phyloP scores from a whole-genome alignment of 768 basidiomycete species.

The Tephrocybe sp. region DNA sequence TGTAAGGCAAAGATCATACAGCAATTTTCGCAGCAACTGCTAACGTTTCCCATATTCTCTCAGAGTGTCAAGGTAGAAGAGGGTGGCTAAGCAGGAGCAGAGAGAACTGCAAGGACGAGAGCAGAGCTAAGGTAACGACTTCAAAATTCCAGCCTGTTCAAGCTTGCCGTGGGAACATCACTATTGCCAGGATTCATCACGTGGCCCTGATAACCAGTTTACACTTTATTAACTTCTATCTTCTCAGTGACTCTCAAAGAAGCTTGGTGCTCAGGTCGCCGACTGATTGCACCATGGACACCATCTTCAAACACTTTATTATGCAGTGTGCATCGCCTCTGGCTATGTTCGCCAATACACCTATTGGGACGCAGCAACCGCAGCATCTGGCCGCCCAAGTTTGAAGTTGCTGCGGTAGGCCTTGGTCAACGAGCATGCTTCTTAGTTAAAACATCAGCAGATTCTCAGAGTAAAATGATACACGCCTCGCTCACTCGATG shows the following conservation, averaged over 20 bases:
- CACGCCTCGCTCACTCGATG: conserved; percentile 4
- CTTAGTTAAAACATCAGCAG: conserved; percentile 5
- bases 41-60: conserved; percentile 63
- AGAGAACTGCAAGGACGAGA: conserved; percentile 14
- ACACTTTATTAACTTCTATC: background rate
- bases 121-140: conserved; percentile 15
- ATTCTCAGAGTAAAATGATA: background rate
- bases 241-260: too few relatives aligned
- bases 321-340: background rate
- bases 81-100: conserved; percentile 9
- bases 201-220: background rate
- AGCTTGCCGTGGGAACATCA: conserved; percentile 13
- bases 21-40: conserved; percentile 83
- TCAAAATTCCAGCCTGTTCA: conserved; percentile 18
- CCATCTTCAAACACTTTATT: too few relatives aligned
- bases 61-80: background rate
- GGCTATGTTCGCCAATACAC: conserved; percentile 1
- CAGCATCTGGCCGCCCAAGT: conserved; percentile 8
- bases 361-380: conserved; percentile 9
- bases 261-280: background rate
- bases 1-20: conserved; percentile 44
- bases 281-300: background rate
- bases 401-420: conserved; percentile 9
- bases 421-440: background rate
- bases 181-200: conserved; percentile 1